A percentile compares a stretch with the other conserved stretches of the same genome.
phyloP scores from a whole-genome alignment of 225 moss, liverwort and hornwort genomes.

The Polytrichum commune region DNA sequence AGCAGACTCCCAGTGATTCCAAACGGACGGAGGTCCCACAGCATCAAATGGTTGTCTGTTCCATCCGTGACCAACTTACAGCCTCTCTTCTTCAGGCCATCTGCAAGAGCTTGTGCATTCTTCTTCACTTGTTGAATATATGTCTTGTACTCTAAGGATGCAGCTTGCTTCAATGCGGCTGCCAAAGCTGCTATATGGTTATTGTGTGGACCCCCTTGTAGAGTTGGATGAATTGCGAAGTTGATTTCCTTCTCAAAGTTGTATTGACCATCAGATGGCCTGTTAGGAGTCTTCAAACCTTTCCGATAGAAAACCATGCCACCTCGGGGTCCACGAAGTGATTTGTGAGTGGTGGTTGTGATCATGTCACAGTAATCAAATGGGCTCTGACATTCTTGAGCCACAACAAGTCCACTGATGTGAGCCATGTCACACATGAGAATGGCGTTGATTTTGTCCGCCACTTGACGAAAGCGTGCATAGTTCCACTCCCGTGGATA shows the following conservation, averaged over 20 bases:
- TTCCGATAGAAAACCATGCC: constrained; percentile 75
- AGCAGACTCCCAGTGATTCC: constrained; percentile 57
- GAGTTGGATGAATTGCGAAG: constrained; percentile 64
- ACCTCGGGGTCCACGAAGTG: constrained; percentile 71
- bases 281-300: constrained; percentile 33
- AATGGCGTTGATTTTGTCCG: constrained; percentile 64
- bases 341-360: constrained; percentile 80
- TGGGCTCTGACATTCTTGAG: constrained; percentile 47
- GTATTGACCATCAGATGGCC: constrained; percentile 32
- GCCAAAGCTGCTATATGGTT: constrained; percentile 75
- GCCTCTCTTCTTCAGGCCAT: constrained; percentile 55
- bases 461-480: constrained; percentile 44
- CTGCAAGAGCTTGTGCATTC: constrained; percentile 55
- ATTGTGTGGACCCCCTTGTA: constrained; percentile 82
- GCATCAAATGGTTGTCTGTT: constrained; percentile 70
- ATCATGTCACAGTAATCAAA: constrained; percentile 70
- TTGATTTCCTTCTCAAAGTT: constrained; percentile 70
- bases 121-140: constrained; percentile 76
- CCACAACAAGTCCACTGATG: constrained; percentile 72
- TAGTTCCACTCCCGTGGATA: constrained; percentile 77
- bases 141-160: constrained; percentile 39
- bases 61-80: constrained; percentile 79
- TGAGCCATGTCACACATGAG: constrained; percentile 86
- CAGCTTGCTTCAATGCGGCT: constrained; percentile 63
- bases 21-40: constrained; percentile 72